A percentile compares a stretch with the other conserved stretches of the same genome.
phyloP scores from a whole-genome alignment of 106 monocot genomes.

The Acorus calamus region DNA sequence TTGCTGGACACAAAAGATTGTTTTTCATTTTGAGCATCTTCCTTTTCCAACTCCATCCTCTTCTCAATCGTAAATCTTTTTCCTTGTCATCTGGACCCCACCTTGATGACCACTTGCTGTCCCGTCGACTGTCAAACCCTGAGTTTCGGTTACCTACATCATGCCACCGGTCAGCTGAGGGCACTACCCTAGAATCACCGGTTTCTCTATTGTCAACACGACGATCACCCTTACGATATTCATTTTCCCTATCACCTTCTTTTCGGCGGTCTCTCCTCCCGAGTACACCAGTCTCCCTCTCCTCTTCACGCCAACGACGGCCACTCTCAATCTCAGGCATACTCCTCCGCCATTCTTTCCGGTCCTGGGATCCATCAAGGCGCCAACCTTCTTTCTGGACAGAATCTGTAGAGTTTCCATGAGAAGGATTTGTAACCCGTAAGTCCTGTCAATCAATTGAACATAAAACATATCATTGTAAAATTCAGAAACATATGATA shows the following conservation, averaged over 20 bases:
- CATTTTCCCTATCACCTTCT: conserved; percentile 74
- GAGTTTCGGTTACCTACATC: conserved; percentile 48
- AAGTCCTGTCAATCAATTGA: conserved; percentile 28
- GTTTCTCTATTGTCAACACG: conserved; percentile 56
- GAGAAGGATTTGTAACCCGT: conserved; percentile 26
- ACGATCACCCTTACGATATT: conserved; percentile 64
- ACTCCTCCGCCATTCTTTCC: conserved; percentile 76
- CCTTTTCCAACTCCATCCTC: conserved; percentile 55
- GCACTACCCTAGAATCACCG: conserved; percentile 36
- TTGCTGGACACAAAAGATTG: conserved; percentile 30
- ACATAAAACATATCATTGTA: not conserved
- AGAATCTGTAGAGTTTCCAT: conserved; percentile 33
- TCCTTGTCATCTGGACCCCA: conserved; percentile 97
- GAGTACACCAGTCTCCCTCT: conserved; percentile 86
- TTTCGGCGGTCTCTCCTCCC: conserved; percentile 84
- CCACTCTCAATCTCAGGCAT: conserved; percentile 47
- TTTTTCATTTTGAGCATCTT: conserved; percentile 54
- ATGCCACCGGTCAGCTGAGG: conserved; percentile 52
- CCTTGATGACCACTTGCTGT: conserved; percentile 92
- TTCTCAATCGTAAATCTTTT: conserved; percentile 64
- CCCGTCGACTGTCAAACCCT: conserved; percentile 51
- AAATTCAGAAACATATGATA: no score
- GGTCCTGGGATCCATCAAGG: conserved; percentile 52
- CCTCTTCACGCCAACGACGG: conserved; percentile 95
- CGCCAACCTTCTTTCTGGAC: conserved; percentile 65